Percentiles rank a stretch among this genome's conserved stretches.
phyloP scores from a whole-genome alignment of 441 rosid genomes.

The Pelargonium myrrhifolium region DNA sequence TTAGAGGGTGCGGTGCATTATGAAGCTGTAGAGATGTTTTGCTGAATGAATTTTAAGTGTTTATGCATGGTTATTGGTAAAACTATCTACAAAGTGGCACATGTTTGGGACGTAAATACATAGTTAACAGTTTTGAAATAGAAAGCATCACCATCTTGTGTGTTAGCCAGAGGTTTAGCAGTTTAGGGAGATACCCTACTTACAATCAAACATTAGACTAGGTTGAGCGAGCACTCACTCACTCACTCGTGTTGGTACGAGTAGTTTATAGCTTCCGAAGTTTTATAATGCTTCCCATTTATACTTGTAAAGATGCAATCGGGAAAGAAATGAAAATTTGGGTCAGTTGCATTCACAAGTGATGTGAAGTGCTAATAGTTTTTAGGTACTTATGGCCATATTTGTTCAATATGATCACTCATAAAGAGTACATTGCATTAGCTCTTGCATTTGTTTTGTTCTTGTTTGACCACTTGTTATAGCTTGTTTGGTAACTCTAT shows the following conservation, averaged over 20 bases:
- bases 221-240: conserved; percentile 11
- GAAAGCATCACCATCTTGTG: background rate
- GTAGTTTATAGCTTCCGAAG: conserved; percentile 13
- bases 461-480: too few relatives aligned
- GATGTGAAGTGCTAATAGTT: too few relatives aligned
- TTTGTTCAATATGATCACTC: too few relatives aligned
- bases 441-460: too few relatives aligned
- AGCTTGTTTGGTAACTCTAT: too few relatives aligned
- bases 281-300: conserved; percentile 14
- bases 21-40: conserved; percentile 9
- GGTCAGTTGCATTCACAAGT: background rate
- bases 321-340: conserved; percentile 14
- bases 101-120: conserved; percentile 10
- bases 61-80: background rate
- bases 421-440: too few relatives aligned
- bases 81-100: background rate
- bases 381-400: too few relatives aligned
- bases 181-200: background rate
- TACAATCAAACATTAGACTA: background rate
- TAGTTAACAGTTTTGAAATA: conserved; percentile 9
- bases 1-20: conserved; percentile 1
- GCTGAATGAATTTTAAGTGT: conserved; percentile 5
- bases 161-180: background rate
- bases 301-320: conserved; percentile 14
- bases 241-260: background rate